These are phyloP conservation scores for Picea abies DNA, from an alignment of 83 land plant genomes.

Conservation along the genomic window DNA sequence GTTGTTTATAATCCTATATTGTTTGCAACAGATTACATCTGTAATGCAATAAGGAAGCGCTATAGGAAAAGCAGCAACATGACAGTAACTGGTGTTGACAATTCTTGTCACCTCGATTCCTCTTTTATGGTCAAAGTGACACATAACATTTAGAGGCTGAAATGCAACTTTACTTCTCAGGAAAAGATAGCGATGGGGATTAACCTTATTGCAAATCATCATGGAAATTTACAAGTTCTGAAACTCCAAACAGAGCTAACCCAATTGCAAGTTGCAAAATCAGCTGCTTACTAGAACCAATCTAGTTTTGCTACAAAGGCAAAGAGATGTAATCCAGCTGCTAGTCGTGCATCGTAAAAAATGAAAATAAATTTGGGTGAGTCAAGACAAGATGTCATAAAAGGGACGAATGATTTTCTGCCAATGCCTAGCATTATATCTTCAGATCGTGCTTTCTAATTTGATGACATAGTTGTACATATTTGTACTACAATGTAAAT, in stretches of 20 bases:
- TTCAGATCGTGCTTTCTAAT: too few species aligned
- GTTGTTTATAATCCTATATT: conserved; percentile 85
- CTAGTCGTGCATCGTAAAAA: too few species aligned
- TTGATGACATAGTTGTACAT: too few species aligned
- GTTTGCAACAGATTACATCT: conserved; percentile 63
- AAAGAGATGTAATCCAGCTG: too few species aligned
- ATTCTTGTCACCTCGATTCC: conserved; percentile 33
- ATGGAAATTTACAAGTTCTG: conserved; percentile 20
- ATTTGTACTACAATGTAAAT: too few species aligned
- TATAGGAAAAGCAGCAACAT: conserved; percentile 19
- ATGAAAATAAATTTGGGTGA: too few species aligned
- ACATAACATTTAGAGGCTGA: conserved; percentile 43
- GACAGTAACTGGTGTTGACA: conserved; percentile 9
- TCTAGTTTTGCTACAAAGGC: conserved; percentile 70
- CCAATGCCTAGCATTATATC: too few species aligned
- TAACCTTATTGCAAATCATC: conserved; percentile 27
- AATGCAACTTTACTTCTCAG: conserved; percentile 29
- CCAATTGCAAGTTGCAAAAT: conserved; percentile 65
- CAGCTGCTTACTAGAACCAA: conserved; percentile 75
- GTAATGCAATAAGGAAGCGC: conserved; percentile 27
- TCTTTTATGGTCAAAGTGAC: conserved; percentile 32
- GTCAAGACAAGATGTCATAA: too few species aligned
- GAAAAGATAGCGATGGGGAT: conserved; percentile 46
- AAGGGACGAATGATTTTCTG: too few species aligned
- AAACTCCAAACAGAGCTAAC: conserved; percentile 33